These are phyloP conservation scores for Talaromyces sp. DNA, from an alignment of 2,329 filamentous ascomycete species.

Conservation along the genomic window DNA sequence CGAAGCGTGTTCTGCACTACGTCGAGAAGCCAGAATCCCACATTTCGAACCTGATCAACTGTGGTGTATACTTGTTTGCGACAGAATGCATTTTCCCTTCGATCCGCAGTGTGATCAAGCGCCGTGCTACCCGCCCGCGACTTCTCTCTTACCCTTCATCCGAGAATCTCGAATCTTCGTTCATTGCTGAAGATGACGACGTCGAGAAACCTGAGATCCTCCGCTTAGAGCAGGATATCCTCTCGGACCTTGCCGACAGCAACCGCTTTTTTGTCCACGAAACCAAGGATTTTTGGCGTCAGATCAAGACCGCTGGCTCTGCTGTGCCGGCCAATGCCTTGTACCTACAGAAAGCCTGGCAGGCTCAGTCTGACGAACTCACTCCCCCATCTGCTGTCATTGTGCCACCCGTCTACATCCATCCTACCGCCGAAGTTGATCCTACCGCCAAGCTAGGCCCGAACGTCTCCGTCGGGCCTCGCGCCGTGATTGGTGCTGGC, in stretches of 20 bases:
- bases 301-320: constrained; percentile 98
- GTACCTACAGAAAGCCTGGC: constrained; percentile 91
- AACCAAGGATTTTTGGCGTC: constrained; percentile 98
- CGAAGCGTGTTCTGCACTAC: constrained; percentile 93
- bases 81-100: constrained; percentile 95
- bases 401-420: constrained; percentile 89
- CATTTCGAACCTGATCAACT: constrained; percentile 98
- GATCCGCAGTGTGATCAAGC: constrained; percentile 92
- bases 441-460: constrained; percentile 94
- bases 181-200: constrained; percentile 66
- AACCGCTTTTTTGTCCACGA: constrained; percentile 98
- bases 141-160: constrained; percentile 93
- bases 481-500: constrained; percentile 76
- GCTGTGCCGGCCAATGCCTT: constrained; percentile 95
- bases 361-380: constrained; percentile 76
- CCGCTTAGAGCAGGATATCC: constrained; percentile 92
- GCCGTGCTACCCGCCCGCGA: constrained; percentile 83
- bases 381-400: constrained; percentile 80
- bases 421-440: constrained; percentile 84
- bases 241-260: constrained; percentile 91
- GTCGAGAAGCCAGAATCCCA: constrained; percentile 98
- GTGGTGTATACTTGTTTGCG: constrained; percentile 95
- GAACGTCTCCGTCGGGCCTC: constrained; percentile 94
- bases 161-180: constrained; percentile 77
- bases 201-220: constrained; percentile 78